Evolutionary conservation across 169 alveolate species (phyloP).

Genomic region (Cryptosporidium sp.): DNA sequence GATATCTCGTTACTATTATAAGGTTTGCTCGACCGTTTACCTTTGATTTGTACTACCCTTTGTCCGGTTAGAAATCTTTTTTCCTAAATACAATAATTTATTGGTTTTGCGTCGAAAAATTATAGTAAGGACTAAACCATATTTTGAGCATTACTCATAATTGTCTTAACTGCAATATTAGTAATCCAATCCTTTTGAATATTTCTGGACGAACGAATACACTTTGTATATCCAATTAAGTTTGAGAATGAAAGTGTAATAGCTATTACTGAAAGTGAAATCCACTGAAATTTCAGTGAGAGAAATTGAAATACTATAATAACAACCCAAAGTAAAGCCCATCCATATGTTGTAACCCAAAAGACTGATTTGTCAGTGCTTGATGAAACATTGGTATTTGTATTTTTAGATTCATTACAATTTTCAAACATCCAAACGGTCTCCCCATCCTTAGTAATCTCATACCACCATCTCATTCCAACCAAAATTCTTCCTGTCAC

Average conservation of each 20-base stretch:
- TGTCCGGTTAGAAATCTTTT: too few relatives aligned
- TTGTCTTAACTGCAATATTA: constrained; percentile 76
- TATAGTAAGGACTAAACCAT: background rate
- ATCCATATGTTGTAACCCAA: constrained; percentile 83
- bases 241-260: constrained; percentile 78
- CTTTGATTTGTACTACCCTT: too few relatives aligned
- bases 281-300: constrained; percentile 79
- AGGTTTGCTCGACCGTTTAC: background rate
- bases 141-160: constrained; percentile 28
- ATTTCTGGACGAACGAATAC: constrained; percentile 77
- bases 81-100: too few relatives aligned
- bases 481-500: constrained; percentile 86
- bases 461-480: constrained; percentile 90
- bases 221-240: constrained; percentile 80
- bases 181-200: constrained; percentile 78
- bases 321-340: constrained; percentile 82
- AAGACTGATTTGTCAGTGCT: constrained; percentile 83
- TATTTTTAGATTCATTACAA: constrained; percentile 79
- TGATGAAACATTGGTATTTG: constrained; percentile 39
- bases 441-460: constrained; percentile 85
- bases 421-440: constrained; percentile 87
- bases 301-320: constrained; percentile 76
- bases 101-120: background rate
- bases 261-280: constrained; percentile 79
- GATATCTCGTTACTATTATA: too few relatives aligned